phyloP scores from a whole-genome alignment of 768 basidiomycete genomes.

The Kwoniella europaea region DNA sequence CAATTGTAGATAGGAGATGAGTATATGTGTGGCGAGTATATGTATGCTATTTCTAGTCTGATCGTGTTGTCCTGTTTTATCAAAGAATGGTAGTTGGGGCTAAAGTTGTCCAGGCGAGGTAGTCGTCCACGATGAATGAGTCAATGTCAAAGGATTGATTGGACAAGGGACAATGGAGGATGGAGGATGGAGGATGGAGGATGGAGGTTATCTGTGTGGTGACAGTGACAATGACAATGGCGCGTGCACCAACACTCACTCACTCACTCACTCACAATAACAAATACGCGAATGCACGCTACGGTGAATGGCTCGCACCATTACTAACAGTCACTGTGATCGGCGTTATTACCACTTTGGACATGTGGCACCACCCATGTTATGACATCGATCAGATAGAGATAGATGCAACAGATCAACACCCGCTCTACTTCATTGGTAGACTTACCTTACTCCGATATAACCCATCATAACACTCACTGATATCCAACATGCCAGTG shows the following conservation, averaged over 20 bases:
- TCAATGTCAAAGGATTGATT: constrained; percentile 2
- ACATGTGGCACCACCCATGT: background rate
- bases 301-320: constrained; percentile 5
- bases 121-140: background rate
- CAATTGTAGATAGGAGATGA: background rate
- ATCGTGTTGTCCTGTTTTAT: background rate
- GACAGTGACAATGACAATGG: background rate
- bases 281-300: constrained; percentile 1
- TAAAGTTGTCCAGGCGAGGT: background rate
- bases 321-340: background rate
- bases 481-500: constrained; percentile 8
- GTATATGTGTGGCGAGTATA: constrained; percentile 16
- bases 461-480: background rate
- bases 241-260: background rate
- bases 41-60: background rate
- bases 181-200: background rate
- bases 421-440: no score
- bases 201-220: background rate
- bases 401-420: background rate
- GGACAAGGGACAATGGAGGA: constrained; percentile 4
- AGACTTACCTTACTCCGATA: no score
- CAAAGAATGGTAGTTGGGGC: background rate
- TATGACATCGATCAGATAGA: background rate
- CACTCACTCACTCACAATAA: background rate
- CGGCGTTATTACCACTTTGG: constrained; percentile 16